Evolutionary conservation across 495 filamentous ascomycete genomes (phyloP), one percentile per base, ranked within the genome.

Genomic region (Cercophora scortea): DNA sequence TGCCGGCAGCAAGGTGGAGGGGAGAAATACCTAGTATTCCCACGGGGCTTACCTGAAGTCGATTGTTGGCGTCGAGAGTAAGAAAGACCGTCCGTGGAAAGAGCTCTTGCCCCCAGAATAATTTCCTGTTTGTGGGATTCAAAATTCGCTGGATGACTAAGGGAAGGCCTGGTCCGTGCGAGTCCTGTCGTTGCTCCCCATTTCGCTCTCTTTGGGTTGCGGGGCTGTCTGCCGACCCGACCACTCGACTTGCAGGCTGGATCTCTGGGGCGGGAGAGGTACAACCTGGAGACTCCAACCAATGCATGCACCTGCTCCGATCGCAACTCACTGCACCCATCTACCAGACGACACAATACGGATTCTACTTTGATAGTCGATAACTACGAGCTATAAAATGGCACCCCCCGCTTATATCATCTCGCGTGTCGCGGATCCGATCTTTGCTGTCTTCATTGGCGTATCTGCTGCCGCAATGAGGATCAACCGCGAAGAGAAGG

Each of bases 401-500:
- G 68, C 75, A 38, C 58, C 76, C 34, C 72, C 76, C 40, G 68
- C 70, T 5, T 75, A 79, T 59, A 75, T 81, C 53, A 79, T 81
- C 41, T 80, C 77, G 54, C 91, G 89, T 66, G 60, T 80, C 45
- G 81, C 79, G 17, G 93, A 98, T 62, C 93, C 92, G 16, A 61
- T 96, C 56, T 98, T 96, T 64, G 93, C 90, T 40, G 54, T 95
- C 40, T 67, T 79, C 47, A 92, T 96, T 62, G 93, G 86, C 10
- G 47, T 80, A 12, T 73, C 76, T 17, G 85, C 86, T 2, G 82
- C 84, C 9, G 71, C 70, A n/a, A 69, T 77, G 32, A 74, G 86
- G 55, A 84, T 98, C 65, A 87, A 84, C 57, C 86, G 90, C 19
- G 93, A 97, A 61, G 87, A 93, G 63, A 82, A 77, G 54, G 87